Evolutionary conservation across 331 rosid species (phyloP), one percentile per base, ranked within the genome.

Genomic region (Acacia concinna): DNA sequence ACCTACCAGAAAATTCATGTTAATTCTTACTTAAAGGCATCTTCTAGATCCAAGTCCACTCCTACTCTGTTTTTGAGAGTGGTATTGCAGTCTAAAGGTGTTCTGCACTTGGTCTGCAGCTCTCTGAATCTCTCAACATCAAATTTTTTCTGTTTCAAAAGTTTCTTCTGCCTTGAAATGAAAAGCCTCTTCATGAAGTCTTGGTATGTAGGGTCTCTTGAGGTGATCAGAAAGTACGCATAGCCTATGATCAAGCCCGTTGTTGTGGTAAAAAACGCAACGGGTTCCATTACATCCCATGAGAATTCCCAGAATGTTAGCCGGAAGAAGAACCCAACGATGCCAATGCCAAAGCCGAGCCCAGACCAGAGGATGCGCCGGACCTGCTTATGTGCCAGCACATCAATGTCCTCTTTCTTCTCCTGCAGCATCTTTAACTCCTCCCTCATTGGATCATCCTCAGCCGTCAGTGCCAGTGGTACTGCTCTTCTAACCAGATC

Each of bases 261-360:
- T 5, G 93, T n/a, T 17, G 99, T 96, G 25, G 97, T 76, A 60
- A 96, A 96, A 82, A 88, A 96, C 14, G 99, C 90, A 17, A 96
- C 84, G 38, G 99, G 99, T 72, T 93, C 99, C 98, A 96, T 92
- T n/a, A 96, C 92, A 67, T 96, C 99, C 99, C 99, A 96, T 25
- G 99, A 96, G 70, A 93, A 96, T 37, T 96, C 99, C 99, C 99
- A 96, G 90, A 91, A 96, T 20, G 99, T 96, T 67, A 96, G 86
- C 80, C 99, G 80, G 73, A 96, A 96, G 85, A 96, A 96, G 41
- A 93, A 80, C 38, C 91, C 87, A 1, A 93, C 86, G 28, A 84
- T 87, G 4, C 79, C 0, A 38, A 90, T 3, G 6, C 91, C 85
- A 3, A 88, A 46, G 17, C 81, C 93, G 0, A 96, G 83, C 4